Evolutionary conservation across 169 alveolate species (phyloP).

Genomic region (Hammondia hammondi): DNA sequence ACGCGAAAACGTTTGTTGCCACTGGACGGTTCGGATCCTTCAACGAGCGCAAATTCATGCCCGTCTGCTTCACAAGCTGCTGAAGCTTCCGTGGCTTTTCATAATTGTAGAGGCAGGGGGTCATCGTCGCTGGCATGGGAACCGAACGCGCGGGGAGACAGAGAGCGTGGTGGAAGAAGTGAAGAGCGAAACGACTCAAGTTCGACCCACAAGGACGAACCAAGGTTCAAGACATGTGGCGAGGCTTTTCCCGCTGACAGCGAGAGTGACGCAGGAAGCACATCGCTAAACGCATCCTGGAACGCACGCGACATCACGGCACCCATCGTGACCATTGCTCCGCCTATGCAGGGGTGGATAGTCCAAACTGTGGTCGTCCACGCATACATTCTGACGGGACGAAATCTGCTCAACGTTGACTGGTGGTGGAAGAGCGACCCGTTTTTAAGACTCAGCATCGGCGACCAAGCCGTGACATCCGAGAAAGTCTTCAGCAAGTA

Average conservation of each 20-base stretch:
- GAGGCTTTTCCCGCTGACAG: background rate
- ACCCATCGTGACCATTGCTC: slow-evolving; percentile 42
- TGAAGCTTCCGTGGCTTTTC: too few species aligned
- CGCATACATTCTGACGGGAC: slow-evolving; percentile 53
- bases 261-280: background rate
- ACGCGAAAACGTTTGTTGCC: background rate
- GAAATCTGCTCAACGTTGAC: slow-evolving; percentile 59
- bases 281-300: background rate
- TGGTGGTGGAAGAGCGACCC: slow-evolving; percentile 56
- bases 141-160: too few species aligned
- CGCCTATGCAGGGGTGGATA: slow-evolving; percentile 64
- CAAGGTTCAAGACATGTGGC: too few species aligned
- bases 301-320: background rate
- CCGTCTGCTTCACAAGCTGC: too few species aligned
- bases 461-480: slow-evolving; percentile 44
- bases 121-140: too few species aligned
- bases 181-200: background rate
- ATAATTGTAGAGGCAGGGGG: too few species aligned
- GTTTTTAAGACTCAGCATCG: slow-evolving; percentile 44
- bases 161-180: background rate
- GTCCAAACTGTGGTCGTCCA: slow-evolving; percentile 57
- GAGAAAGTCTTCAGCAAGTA: slow-evolving; percentile 45
- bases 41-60: too few species aligned
- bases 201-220: too few species aligned
- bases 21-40: background rate